Conservation (phyloP, 805 yeast genomes). For the Yarrowia sp. region DNA sequence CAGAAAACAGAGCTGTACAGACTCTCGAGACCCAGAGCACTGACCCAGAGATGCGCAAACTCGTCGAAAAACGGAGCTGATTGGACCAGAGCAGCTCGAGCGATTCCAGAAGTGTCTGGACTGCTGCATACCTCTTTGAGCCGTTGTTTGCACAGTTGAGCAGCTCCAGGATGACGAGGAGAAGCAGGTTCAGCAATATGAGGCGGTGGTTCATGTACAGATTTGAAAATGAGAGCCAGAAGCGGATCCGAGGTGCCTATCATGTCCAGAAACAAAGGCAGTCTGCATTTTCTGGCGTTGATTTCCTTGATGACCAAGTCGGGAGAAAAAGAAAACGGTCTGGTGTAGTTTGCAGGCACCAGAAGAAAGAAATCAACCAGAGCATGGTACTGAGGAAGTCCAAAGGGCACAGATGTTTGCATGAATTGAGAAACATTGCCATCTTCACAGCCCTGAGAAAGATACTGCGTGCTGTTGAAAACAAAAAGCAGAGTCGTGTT, state of each 20-base stretch:
- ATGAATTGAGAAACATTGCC: conserved; percentile 22
- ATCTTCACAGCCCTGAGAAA: background rate
- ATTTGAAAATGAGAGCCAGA: conserved; percentile 6
- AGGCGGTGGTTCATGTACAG: background rate
- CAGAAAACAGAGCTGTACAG: conserved; percentile 29
- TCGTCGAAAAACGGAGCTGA: conserved; percentile 29
- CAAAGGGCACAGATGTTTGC: conserved; percentile 30
- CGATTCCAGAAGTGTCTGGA: conserved; percentile 27
- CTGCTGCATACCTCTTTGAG: conserved; percentile 5
- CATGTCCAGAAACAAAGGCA: conserved; percentile 10
- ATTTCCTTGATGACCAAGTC: conserved; percentile 23
- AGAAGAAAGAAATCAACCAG: conserved; percentile 27
- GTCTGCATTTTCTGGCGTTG: conserved; percentile 3
- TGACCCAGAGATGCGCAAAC: conserved; percentile 30
- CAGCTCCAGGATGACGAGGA: background rate
- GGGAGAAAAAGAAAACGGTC: background rate
- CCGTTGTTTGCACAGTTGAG: background rate
- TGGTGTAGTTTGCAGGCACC: conserved; percentile 28
- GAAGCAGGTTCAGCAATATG: background rate
- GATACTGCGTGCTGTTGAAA: conserved; percentile 27
- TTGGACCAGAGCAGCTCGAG: conserved; percentile 29
- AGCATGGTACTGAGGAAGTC: conserved; percentile 28
- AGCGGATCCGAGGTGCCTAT: conserved; percentile 2
- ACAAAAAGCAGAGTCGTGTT: conserved; percentile 28
- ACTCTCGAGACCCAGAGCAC: conserved; percentile 27